phyloP scores from a whole-genome alignment of 2,329 filamentous ascomycete species.

The Pseudogymnoascus sp. region DNA sequence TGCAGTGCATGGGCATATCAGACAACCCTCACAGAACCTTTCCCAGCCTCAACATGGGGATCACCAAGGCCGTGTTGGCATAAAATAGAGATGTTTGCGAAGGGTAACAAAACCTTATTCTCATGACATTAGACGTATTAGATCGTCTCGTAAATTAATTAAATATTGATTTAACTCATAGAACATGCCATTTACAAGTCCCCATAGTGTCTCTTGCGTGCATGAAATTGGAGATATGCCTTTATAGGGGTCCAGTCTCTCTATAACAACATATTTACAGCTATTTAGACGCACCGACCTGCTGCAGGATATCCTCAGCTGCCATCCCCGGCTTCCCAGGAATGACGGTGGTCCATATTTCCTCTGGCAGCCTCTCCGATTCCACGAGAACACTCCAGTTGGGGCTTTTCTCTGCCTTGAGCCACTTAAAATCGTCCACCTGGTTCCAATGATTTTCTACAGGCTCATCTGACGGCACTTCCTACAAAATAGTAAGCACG shows the following conservation, averaged over 20 bases:
- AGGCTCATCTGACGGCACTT: conserved; percentile 21
- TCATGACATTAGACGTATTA: not conserved
- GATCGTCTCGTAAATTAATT: not conserved
- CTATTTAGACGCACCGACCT: conserved; percentile 34
- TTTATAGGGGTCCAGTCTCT: not conserved
- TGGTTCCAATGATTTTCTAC: conserved; percentile 70
- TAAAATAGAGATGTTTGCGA: not conserved
- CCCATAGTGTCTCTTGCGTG: not conserved
- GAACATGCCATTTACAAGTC: not conserved
- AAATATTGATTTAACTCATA: not conserved
- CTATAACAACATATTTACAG: not conserved
- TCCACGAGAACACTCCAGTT: conserved; percentile 71
- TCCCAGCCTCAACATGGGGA: not conserved
- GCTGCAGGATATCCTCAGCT: conserved; percentile 55
- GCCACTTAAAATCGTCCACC: conserved; percentile 97
- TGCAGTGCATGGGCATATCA: not conserved
- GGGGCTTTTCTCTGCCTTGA: conserved; percentile 75
- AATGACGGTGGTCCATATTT: conserved; percentile 61
- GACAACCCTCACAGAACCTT: not conserved
- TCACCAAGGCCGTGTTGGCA: not conserved
- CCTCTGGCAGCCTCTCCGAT: conserved; percentile 47
- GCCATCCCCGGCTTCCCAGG: conserved; percentile 53
- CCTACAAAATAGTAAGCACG: conserved; percentile 15
- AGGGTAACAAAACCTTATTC: not conserved
- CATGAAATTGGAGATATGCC: not conserved